Evolutionary conservation across 164 flowering plant genomes (phyloP).

Genomic region (Vitis labrusca): DNA sequence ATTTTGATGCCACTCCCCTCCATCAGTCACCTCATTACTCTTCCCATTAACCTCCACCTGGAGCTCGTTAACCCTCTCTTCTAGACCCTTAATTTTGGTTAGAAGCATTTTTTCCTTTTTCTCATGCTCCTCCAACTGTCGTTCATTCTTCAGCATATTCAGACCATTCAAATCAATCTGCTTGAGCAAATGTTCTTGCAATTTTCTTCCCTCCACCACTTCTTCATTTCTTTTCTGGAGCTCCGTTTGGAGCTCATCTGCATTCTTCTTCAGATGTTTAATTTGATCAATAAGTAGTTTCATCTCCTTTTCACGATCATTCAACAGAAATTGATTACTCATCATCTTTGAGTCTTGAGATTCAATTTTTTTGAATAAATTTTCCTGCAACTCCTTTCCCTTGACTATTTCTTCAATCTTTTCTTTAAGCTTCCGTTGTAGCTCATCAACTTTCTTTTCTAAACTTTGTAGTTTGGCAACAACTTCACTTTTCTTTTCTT

Average conservation of each 20-base stretch:
- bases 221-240: slow-evolving; percentile 20
- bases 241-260: slow-evolving; percentile 9
- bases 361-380: slow-evolving; percentile 20
- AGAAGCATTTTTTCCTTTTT: slow-evolving; percentile 20
- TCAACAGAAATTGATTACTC: slow-evolving; percentile 17
- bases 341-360: slow-evolving; percentile 13
- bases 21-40: slow-evolving; percentile 27
- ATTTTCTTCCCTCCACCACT: slow-evolving; percentile 22
- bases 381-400: slow-evolving; percentile 17
- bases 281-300: slow-evolving; percentile 27
- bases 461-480: slow-evolving; percentile 22
- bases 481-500: slow-evolving; percentile 23
- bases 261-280: slow-evolving; percentile 25
- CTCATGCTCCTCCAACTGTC: slow-evolving; percentile 15
- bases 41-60: slow-evolving; percentile 25
- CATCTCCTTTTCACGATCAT: slow-evolving; percentile 33
- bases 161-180: slow-evolving; percentile 16
- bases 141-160: slow-evolving; percentile 16
- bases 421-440: slow-evolving; percentile 31
- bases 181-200: slow-evolving; percentile 23
- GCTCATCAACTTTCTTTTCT: slow-evolving; percentile 36
- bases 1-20: slow-evolving; percentile 33
- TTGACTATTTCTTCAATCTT: slow-evolving; percentile 20
- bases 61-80: slow-evolving; percentile 29
- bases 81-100: slow-evolving; percentile 21